These are phyloP conservation scores for Colletotrichum sp. DNA, from an alignment of 2,329 filamentous ascomycete genomes.

Conservation along the genomic window DNA sequence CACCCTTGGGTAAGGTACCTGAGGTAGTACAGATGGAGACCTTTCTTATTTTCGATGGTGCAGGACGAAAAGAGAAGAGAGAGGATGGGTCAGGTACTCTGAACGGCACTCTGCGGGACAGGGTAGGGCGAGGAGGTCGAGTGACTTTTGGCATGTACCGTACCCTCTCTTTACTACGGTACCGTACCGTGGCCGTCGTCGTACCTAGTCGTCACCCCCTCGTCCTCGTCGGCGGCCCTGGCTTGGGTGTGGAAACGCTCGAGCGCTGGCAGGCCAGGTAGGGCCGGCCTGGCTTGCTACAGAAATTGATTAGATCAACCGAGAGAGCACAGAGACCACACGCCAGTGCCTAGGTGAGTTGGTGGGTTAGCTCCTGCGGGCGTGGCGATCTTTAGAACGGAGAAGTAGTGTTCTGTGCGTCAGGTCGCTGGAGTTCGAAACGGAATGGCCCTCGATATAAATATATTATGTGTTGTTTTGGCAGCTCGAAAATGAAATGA, in stretches of 20 bases:
- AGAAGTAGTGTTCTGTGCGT: constrained; percentile 20
- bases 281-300: constrained; percentile 24
- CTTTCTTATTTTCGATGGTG: constrained; percentile 21
- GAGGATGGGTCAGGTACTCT: constrained; percentile 22
- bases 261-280: constrained; percentile 23
- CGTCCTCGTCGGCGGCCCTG: constrained; percentile 1
- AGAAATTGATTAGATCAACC: constrained; percentile 30
- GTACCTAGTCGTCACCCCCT: background rate
- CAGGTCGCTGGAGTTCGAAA: constrained; percentile 18
- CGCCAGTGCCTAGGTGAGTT: background rate
- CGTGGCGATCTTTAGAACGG: constrained; percentile 22
- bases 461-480: constrained; percentile 9
- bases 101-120: background rate
- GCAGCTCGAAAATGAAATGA: background rate
- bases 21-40: constrained; percentile 17
- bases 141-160: constrained; percentile 25
- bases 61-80: constrained; percentile 20
- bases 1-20: constrained; percentile 20
- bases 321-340: constrained; percentile 23
- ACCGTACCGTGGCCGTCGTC: background rate
- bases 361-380: constrained; percentile 18
- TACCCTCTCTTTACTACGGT: background rate
- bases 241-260: constrained; percentile 20
- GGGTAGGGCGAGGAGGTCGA: constrained; percentile 2
- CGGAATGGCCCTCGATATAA: constrained; percentile 22